Base-by-base conservation (phyloP, 179 eudicot genomes). In the Heliamphora pulchella region DNA sequence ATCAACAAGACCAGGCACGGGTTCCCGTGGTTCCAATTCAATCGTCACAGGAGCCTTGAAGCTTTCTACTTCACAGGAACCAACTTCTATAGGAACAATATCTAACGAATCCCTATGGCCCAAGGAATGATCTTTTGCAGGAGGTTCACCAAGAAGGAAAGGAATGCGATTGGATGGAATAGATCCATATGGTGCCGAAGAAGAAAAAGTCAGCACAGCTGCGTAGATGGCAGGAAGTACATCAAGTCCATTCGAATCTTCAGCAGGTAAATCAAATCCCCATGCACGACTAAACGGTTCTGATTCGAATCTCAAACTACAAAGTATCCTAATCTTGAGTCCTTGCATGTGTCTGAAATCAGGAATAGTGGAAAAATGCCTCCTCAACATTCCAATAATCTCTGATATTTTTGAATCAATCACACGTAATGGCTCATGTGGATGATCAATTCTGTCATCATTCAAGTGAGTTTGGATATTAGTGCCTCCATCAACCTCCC, bases 21-120 rank as follows among this genome's bases (percentile, higher is more conserved):
- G 99, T 81, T 94, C 99, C 59, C 86, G 82, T 74, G 98, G 99
- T 88, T 94, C 96, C 81, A 96, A 82, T 77, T 94, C 94, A 72
- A 96, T 84, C 11, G 70, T 79, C 47, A 90, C 87, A 10, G 83
- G 86, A 81, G 97, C 91, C 79, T 82, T 84, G 65, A 85, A 84
- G 74, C 62, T 78, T 18, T 80, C 71, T 58, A 83, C 85, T 70
- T 86, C 89, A 59, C 8, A 78, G 14, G 81, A 59, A 66, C 81
- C 87, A 80, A 83, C 83, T 74, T 82, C 94, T 50, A 83, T 77
- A 14, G 91, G 90, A 69, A 94, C 91, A 78, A 96, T 88, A 70
- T 87, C 97, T 73, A 87, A 76, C 0, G 90, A 86, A 74, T 82
- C 86, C 48, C 66, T 81, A 59, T 78, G 83, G 51, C 74, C 80